A percentile compares a stretch with the other conserved stretches of the same genome.
phyloP scores from a whole-genome alignment of 2,329 filamentous ascomycete genomes.

The Paecilomyces sp. region DNA sequence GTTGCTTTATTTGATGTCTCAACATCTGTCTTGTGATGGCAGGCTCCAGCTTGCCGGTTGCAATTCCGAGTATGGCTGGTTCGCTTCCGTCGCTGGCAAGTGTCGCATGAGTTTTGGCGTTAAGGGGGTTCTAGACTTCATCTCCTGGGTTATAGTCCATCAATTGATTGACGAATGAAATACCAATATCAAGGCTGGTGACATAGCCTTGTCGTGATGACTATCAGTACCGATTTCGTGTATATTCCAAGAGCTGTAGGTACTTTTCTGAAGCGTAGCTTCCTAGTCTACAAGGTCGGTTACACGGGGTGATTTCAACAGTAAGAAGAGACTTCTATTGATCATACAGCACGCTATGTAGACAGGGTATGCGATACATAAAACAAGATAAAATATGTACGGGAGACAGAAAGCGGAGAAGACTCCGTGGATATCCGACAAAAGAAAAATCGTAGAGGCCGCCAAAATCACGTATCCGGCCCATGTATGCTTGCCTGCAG shows the following conservation, averaged over 20 bases:
- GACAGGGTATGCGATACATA: not conserved
- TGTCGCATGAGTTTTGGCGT: constrained; percentile 11
- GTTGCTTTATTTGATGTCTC: not conserved
- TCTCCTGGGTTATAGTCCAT: not conserved
- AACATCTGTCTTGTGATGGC: not conserved
- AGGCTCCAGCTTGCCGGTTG: not conserved
- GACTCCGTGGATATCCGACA: constrained; percentile 1
- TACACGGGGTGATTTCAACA: not conserved
- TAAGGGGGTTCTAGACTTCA: not conserved
- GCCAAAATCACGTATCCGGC: constrained; percentile 1
- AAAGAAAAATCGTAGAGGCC: not conserved
- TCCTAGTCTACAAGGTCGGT: too few species aligned
- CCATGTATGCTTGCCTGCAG: not conserved
- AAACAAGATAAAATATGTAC: not conserved
- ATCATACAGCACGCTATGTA: not conserved
- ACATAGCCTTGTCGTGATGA: not conserved
- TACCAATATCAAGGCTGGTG: not conserved
- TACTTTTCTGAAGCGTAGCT: too few species aligned
- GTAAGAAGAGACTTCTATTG: not conserved
- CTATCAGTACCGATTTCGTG: not conserved
- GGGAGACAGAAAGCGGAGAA: not conserved
- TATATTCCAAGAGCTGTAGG: not conserved
- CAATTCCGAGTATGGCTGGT: not conserved
- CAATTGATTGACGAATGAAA: not conserved
- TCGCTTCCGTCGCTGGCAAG: constrained; percentile 13